Base-by-base conservation (phyloP, 768 basidiomycete species). In the Termitomyces sp. region DNA sequence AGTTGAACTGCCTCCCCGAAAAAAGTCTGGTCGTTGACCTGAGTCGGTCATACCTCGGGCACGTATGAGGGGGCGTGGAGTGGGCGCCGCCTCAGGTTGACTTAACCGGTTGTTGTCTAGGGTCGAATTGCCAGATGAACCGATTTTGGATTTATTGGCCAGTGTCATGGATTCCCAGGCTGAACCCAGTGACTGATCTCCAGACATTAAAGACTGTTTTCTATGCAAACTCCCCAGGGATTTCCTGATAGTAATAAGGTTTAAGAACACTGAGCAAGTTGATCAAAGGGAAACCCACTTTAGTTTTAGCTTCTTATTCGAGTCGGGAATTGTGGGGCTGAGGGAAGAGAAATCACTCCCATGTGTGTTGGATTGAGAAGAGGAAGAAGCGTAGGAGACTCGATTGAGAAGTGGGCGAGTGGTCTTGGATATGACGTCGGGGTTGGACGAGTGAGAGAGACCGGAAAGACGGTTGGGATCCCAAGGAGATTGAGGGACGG, bases 311-410 rank as follows among this genome's bases (percentile, higher is more conserved):
- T 57, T 60, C 42, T 53, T 59, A 6, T 22, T 41, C 6, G 33
- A 41, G 29, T 44, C 45, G 48, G 54, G 16, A 16, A 32, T 32
- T 20, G 43, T 38, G n/a, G 39, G 52, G 29, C 29, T 56, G 29
- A 40, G 53, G 44, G 66, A 62, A 33, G 70, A 65, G 33, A 64
- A 52, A 42, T 72, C 71, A 54, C 63, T 56, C 35, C 64, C 67
- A 56, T 65, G 62, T 41, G 63, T 57, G 50, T 79, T 74, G 13
- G 82, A 83, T 36, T 78, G 73, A 11, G 84, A 81, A 6, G 83
- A 85, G 3, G 81, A 80, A 5, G 84, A 85, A 20, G 76, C 76
- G 63, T 80, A 82, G 0, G 85, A 86, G 12, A 71, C 66, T 52
- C 83, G 73, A 60, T 78, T 75, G 50, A 68, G 67, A 25, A 67